Percentiles rank a stretch among this genome's conserved stretches.
Evolutionary conservation across 495 filamentous ascomycete genomes (phyloP).

Genomic region (Staphylotrichum tortipilum): DNA sequence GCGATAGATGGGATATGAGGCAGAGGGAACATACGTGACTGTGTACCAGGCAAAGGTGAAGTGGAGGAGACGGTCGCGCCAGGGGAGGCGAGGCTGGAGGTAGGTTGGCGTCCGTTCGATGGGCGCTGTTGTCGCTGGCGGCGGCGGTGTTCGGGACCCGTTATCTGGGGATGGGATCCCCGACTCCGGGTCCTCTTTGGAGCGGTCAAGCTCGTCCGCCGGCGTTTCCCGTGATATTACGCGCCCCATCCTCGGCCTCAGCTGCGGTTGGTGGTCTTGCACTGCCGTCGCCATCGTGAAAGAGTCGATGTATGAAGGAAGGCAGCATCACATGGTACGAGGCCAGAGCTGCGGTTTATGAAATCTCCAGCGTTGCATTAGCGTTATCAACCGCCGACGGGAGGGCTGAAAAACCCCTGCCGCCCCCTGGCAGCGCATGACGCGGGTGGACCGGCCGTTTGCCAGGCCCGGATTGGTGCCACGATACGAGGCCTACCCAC

Average conservation of each 20-base stretch:
- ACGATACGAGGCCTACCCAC: neutral
- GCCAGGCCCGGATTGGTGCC: neutral
- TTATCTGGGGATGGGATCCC: neutral
- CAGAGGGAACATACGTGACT: slow-evolving; percentile 30
- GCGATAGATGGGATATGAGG: neutral
- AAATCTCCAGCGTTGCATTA: neutral
- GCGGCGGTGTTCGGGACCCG: neutral
- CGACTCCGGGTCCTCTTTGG: neutral
- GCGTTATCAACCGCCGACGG: no score
- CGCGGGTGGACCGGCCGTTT: neutral
- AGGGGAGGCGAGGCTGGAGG: slow-evolving; percentile 23
- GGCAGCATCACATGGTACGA: no score
- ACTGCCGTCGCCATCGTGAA: slow-evolving; percentile 3
- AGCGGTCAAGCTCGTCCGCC: neutral
- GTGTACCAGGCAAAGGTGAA: slow-evolving; percentile 73
- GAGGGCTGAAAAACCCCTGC: no score
- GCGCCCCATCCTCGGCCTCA: neutral
- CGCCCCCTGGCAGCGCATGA: neutral
- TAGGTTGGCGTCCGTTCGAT: slow-evolving; percentile 22
- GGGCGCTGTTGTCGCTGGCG: neutral
- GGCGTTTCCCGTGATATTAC: neutral
- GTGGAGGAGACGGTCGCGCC: slow-evolving; percentile 45
- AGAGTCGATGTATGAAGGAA: no score
- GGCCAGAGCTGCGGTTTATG: no score
- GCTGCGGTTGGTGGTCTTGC: neutral